Percentiles rank a stretch among this genome's conserved stretches.
Evolutionary conservation across 176 grass and related monocot species (phyloP).

Genomic region (Zoysia pacifica): DNA sequence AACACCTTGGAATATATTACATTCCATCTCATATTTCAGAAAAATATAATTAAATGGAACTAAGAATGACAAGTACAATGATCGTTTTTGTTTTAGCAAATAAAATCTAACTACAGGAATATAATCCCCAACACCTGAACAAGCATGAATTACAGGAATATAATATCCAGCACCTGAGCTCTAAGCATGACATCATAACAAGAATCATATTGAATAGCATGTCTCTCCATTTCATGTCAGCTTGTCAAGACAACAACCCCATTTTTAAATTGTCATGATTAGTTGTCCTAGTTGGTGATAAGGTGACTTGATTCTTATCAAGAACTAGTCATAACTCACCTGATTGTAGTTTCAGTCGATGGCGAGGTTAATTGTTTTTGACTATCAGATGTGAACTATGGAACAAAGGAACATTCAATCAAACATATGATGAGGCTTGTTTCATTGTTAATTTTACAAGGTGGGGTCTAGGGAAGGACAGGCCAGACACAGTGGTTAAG

Average conservation of each 20-base stretch:
- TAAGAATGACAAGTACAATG: not conserved
- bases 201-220: not conserved
- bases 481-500: too few species aligned
- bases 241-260: not conserved
- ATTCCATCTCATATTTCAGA: not conserved
- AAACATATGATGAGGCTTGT: not conserved
- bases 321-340: not conserved
- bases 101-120: not conserved
- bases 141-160: slow-evolving; percentile 2
- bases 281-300: not conserved
- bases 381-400: not conserved
- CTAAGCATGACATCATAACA: slow-evolving; percentile 17
- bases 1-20: not conserved
- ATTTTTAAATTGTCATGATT: not conserved
- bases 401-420: not conserved
- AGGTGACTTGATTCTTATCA: not conserved
- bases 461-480: too few species aligned
- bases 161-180: not conserved
- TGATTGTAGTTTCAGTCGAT: not conserved
- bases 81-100: not conserved
- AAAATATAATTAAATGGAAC: not conserved
- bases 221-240: not conserved
- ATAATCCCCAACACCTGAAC: not conserved
- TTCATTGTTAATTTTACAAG: too few species aligned
- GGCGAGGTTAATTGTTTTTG: not conserved